Conservation (phyloP, 306 rosid species). For the Medicago ruthenica region DNA sequence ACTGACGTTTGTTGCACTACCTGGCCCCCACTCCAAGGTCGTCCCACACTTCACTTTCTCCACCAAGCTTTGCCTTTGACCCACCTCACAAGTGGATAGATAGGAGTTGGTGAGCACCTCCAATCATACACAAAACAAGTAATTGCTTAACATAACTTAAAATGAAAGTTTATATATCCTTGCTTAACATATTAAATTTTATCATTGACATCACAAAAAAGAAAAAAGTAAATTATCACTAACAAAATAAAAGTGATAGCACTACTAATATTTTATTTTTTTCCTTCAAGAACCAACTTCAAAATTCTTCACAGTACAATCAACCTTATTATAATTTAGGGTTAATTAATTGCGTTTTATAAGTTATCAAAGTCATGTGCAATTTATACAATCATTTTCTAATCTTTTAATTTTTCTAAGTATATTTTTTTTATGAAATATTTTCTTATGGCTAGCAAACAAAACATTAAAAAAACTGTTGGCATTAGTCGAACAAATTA, state of each 20-base stretch:
- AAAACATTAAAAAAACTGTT: background rate
- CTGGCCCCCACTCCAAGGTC: background rate
- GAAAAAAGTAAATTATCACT: no score
- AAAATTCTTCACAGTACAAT: background rate
- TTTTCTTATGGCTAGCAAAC: background rate
- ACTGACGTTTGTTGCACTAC: conserved; percentile 2
- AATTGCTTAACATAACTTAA: background rate
- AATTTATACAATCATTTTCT: background rate
- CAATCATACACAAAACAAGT: background rate
- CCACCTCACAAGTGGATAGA: background rate
- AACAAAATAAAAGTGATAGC: no score
- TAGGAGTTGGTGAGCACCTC: conserved; percentile 16
- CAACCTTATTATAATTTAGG: background rate
- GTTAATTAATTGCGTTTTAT: background rate
- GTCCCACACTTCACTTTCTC: background rate
- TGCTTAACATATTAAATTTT: no score
- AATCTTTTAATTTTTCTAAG: background rate
- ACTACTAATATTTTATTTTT: no score
- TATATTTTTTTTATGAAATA: background rate
- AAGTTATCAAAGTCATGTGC: background rate
- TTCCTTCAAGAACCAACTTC: background rate
- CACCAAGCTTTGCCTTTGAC: background rate
- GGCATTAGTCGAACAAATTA: background rate
- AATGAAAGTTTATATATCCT: background rate
- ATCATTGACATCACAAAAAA: no score